Percentiles rank a stretch among this genome's conserved stretches.
These are phyloP conservation scores for Plasmodium adleri DNA, from an alignment of 169 alveolate genomes.

Conservation along the genomic window DNA sequence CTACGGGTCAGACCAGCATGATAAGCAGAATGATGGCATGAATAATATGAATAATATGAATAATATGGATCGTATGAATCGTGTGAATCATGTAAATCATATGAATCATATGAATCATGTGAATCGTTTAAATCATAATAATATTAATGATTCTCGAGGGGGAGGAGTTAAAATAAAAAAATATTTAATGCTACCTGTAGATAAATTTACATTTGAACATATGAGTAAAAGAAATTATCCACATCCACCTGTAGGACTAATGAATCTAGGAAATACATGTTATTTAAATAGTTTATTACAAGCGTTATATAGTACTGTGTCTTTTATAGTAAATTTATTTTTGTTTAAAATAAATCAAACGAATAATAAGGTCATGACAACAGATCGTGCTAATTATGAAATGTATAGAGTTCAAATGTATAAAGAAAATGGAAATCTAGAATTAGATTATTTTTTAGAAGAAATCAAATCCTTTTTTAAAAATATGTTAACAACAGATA, in stretches of 20 bases:
- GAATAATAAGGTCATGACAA: background rate
- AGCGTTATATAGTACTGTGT: conserved; percentile 93
- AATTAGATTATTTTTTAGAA: conserved; percentile 13
- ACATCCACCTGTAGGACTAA: conserved; percentile 87
- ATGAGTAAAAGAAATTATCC: conserved; percentile 35
- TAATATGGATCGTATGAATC: no score
- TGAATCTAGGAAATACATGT: conserved; percentile 96
- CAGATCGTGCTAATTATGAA: background rate
- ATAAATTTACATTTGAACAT: conserved; percentile 11
- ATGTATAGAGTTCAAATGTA: background rate
- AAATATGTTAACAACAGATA: conserved; percentile 78
- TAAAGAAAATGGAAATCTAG: background rate
- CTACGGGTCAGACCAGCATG: no score
- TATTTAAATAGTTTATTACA: conserved; percentile 95
- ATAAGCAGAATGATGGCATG: no score
- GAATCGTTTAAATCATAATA: background rate
- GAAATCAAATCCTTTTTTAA: conserved; percentile 73
- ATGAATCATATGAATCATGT: no score
- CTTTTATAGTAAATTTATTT: conserved; percentile 78
- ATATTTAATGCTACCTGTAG: conserved; percentile 51
- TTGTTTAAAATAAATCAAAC: conserved; percentile 16
- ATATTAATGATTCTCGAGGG: background rate
- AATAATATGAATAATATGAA: no score
- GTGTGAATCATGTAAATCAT: no score
- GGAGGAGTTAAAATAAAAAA: background rate